Conservation (phyloP, 2,329 filamentous ascomycete species). For the Hymenoscyphus infarciens region DNA sequence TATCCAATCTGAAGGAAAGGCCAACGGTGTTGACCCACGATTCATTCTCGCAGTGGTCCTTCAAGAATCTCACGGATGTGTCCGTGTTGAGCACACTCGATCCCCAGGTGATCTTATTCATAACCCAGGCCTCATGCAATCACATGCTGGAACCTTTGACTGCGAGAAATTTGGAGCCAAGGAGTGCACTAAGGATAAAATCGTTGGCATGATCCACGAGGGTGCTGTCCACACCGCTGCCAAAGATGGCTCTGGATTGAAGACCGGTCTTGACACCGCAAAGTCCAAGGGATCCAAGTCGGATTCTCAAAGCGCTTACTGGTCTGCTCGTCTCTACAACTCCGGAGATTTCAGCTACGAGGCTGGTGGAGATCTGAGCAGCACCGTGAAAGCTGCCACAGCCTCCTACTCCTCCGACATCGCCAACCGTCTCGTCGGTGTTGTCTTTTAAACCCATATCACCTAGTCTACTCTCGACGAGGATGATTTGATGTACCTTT, state of each 20-base stretch:
- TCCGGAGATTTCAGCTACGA: constrained; percentile 35
- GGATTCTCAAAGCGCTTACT: constrained; percentile 32
- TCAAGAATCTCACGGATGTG: constrained; percentile 33
- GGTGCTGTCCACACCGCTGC: constrained; percentile 35
- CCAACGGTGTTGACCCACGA: constrained; percentile 30
- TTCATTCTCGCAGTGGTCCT: constrained; percentile 35
- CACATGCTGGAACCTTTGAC: constrained; percentile 8
- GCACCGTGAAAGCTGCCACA: constrained; percentile 15
- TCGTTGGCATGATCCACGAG: constrained; percentile 37
- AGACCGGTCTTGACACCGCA: constrained; percentile 33
- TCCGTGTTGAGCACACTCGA: constrained; percentile 18
- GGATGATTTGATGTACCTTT: background rate
- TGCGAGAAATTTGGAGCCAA: constrained; percentile 1
- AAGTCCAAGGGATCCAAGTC: background rate
- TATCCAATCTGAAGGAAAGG: constrained; percentile 8
- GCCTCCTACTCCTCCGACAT: constrained; percentile 22
- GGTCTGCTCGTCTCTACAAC: constrained; percentile 40
- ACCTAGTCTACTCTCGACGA: no score
- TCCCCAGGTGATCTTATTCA: constrained; percentile 6
- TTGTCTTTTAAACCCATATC: background rate
- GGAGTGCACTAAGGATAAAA: constrained; percentile 10
- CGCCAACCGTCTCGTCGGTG: constrained; percentile 12
- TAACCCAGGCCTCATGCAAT: constrained; percentile 30
- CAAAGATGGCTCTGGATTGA: constrained; percentile 35
- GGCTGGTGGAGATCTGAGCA: constrained; percentile 28